Base-by-base conservation (phyloP, 2,329 filamentous ascomycete species). In the Simplicillium sp. region DNA sequence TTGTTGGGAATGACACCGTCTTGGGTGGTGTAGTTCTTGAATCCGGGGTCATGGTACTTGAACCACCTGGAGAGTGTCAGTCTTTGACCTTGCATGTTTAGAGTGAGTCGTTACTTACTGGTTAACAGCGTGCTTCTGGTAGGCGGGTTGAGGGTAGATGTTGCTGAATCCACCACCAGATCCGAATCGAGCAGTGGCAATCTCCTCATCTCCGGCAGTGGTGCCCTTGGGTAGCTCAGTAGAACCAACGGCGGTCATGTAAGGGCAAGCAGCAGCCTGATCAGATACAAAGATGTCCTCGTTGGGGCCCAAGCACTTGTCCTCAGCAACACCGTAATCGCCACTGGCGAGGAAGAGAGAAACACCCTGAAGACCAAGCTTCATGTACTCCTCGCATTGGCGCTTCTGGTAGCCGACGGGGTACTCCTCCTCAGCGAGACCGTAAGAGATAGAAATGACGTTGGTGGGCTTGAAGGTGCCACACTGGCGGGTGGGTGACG, bases 241-340 rank as follows among this genome's bases (percentile, higher is more conserved):
- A 12, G 69, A 69, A 34, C 71, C 70, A 3, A 74, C 69, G 4
- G 65, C 59, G 0, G 67, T 70, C 15, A 73, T 54, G 50, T 65
- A 3, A 66, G 70, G 44, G 65, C 48, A 71, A 68, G 6, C 43
- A 45, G 3, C 66, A 61, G 25, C 56, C 53, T 1, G 55, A 47
- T 49, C 66, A 65, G 51, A 66, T 15, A 50, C 57, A 41, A 58
- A 50, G 29, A 51, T 39, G 13, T 33, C 15, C 3, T 39, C 42
- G 48, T 44, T 36, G 45, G 41, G 35, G 46, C 51, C 14, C 20
- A 25, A 9, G 20, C 20, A 25, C 20, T 25, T 5, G 20, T 25
- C 20, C 20, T 25, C 20, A 8, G 55, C 61, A 2, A 63, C 58
- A 12, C 62, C 63, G 14, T 54, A 51, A 46, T 66, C 63, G 32